These are phyloP conservation scores for Diplotaxis tenuifolia DNA, from an alignment of 345 rosid species.

Conservation along the genomic window DNA sequence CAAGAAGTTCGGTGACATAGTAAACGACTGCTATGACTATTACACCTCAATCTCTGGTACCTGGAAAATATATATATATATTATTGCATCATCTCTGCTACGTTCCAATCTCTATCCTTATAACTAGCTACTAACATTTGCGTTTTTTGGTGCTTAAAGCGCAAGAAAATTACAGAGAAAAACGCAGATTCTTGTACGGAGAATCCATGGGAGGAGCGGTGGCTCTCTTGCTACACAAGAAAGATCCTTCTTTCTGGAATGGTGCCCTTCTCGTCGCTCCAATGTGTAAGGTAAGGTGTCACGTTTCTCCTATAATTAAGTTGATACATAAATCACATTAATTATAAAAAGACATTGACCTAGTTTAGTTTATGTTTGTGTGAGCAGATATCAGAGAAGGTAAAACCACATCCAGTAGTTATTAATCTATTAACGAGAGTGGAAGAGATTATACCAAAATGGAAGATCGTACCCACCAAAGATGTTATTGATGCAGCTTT, in stretches of 20 bases:
- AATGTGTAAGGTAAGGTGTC: slow-evolving; percentile 80
- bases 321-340: neutral
- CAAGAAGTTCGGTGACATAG: slow-evolving; percentile 74
- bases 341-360: neutral
- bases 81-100: neutral
- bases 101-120: neutral
- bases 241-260: slow-evolving; percentile 73
- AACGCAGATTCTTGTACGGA: slow-evolving; percentile 86
- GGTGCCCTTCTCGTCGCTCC: slow-evolving; percentile 98
- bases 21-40: slow-evolving; percentile 73
- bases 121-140: neutral
- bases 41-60: slow-evolving; percentile 74
- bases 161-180: slow-evolving; percentile 63
- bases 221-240: slow-evolving; percentile 72
- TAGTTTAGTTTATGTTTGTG: neutral
- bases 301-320: neutral
- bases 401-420: slow-evolving; percentile 88
- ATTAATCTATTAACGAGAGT: slow-evolving; percentile 70
- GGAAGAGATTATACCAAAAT: slow-evolving; percentile 87
- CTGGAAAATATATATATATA: too few relatives aligned
- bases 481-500: slow-evolving; percentile 81
- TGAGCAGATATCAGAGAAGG: slow-evolving; percentile 85
- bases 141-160: slow-evolving; percentile 31
- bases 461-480: slow-evolving; percentile 94
- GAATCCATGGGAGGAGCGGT: slow-evolving; percentile 99